Base-by-base conservation (phyloP, 176 grass and related monocot species). In the Musa beccarii region DNA sequence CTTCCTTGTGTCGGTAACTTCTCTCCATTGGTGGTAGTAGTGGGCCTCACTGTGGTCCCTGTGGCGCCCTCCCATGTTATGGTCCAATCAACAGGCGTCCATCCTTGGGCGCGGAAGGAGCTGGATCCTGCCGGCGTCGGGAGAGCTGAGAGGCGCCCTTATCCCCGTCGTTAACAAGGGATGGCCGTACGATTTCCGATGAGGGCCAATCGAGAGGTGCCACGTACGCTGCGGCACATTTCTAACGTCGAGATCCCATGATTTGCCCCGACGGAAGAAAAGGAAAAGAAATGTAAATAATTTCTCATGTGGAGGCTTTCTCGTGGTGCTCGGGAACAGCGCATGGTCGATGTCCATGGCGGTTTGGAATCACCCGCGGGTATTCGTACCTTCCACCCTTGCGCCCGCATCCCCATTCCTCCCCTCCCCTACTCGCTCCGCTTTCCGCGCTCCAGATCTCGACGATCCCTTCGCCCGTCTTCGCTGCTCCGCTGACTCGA, bases 361-460 rank as follows among this genome's bases (percentile, higher is more conserved):
- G 68, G 34, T 43, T 43, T 43, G 34, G 34, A 43, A 43, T 43
- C 34, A 6, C 4, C 34, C 4, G 34, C 34, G 34, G 68, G 68
- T 70, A 51, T 11, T 21, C 17, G 51, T 52, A 52, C 34, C 49
- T 51, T 70, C 68, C 68, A 20, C 68, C 68, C 43, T 70, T 9
- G 8, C 68, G 8, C 9, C 43, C 15, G 68, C 1, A 51, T 20
- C 68, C 68, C 43, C 19, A 70, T 70, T 14, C 68, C 68, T 51
- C 9, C 34, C 68, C 49, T 51, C 43, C 29, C 29, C 29, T 16
- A 2, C 43, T 13, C 68, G 22, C 49, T 6, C 66, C 34, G 34
- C 34, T 8, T n/a, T 21, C 68, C 11, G 11, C 62, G 23, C 62
- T 22, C 22, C 52, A 73, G 71, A 55, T 73, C 71, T 73, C 71